Evolutionary conservation across 352 stramenopile genomes (phyloP), one percentile per base, ranked within the genome.

Genomic region (Phytophthora tubulina): DNA sequence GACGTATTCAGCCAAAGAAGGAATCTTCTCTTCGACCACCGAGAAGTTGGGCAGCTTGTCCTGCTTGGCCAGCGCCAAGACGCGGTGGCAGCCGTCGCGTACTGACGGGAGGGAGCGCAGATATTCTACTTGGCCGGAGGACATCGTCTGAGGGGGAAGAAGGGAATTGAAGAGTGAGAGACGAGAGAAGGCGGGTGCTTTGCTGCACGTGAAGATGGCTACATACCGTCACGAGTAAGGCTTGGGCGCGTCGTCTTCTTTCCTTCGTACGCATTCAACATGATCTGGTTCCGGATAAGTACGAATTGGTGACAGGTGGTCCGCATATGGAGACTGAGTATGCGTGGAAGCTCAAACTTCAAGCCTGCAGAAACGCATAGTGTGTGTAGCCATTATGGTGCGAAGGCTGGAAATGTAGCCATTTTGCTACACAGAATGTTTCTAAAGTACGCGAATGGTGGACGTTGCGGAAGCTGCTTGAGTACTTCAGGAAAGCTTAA

Each of bases 51-150:
- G 76, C 45, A 93, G 62, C 67, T 78, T 67, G 73, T 92, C 76
- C 5, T 80, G 57, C 1, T 77, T 60, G 0, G 74, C 88, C 2
- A 93, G 77, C 45, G 73, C 69, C 39, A 88, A 80, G 13, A 96
- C 87, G 51, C 80, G 82, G 52, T 87, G 75, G 76, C 89, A 94
- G 11, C 82, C 75, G 17, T 90, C 79, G 38, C 88, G 86, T 32
- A 96, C 82, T 9, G 84, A 94, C 46, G 73, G 70, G 46, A 96
- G 80, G 27, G 84, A 92, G 45, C 88, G 88, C 50, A 96, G 65
- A 63, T 90, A 93, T 65, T 48, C 58, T 35, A 94, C 85, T 71
- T 77, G 73, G 4, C 81, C 67, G 70, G 45, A 21, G 70, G 46
- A 4, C 59, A 74, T 69, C 42, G 13, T 57, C 55, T 53, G 32